Conservation (phyloP, 2,329 filamentous ascomycete genomes). For the Ascochyta rabiei region DNA sequence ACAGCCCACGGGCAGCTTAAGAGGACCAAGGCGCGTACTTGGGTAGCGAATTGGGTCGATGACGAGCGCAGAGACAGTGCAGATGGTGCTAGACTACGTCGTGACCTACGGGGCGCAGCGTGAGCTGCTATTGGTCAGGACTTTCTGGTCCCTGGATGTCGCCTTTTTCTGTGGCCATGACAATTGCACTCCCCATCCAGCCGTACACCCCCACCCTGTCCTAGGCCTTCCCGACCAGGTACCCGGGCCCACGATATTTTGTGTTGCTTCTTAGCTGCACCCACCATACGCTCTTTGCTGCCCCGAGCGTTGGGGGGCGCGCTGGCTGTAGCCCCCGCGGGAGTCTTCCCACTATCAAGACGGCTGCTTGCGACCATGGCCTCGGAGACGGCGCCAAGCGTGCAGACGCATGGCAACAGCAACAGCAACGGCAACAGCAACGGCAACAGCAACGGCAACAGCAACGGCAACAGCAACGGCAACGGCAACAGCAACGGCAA, state of each 20-base stretch:
- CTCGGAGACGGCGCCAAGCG: conserved; percentile 17
- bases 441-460: neutral
- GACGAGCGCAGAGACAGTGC: conserved; percentile 21
- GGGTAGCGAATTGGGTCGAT: neutral
- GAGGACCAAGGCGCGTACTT: neutral
- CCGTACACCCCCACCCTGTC: neutral
- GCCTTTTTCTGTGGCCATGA: conserved; percentile 19
- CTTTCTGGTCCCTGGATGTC: conserved; percentile 17
- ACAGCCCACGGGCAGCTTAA: neutral
- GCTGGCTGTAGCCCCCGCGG: conserved; percentile 21
- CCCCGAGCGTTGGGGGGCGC: conserved; percentile 31
- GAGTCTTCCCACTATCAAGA: conserved; percentile 5
- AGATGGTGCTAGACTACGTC: neutral
- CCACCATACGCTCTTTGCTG: conserved; percentile 29
- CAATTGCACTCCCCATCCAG: neutral
- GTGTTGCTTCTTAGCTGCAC: neutral
- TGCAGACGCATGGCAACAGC: conserved; percentile 6
- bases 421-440: conserved; percentile 9
- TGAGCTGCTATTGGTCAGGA: conserved; percentile 22
- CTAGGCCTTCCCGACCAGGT: neutral
- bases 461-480: neutral
- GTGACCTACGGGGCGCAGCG: neutral
- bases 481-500: neutral
- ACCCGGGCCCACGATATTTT: neutral
- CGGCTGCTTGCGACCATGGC: conserved; percentile 26